phyloP scores from a whole-genome alignment of 2,329 filamentous ascomycete genomes.

The Coleophoma eucalyptorum region DNA sequence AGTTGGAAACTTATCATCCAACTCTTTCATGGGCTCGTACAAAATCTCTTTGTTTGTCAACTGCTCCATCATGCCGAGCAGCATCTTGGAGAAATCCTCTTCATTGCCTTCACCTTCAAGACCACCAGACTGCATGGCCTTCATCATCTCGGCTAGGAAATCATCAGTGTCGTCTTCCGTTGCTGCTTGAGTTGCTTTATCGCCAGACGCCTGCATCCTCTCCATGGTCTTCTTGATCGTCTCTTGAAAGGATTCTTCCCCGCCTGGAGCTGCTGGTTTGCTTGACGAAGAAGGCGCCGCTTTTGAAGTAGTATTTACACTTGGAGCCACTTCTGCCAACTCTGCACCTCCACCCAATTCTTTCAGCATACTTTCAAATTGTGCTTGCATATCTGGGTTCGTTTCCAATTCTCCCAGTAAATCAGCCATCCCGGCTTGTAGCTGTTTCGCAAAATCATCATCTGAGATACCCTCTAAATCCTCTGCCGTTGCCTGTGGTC shows the following conservation, averaged over 20 bases:
- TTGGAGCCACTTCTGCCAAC: slow-evolving; percentile 22
- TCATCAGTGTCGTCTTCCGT: slow-evolving; percentile 69
- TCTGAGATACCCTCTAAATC: slow-evolving; percentile 52
- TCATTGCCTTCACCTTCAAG: slow-evolving; percentile 58
- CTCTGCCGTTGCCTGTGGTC: slow-evolving; percentile 9
- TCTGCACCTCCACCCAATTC: slow-evolving; percentile 57
- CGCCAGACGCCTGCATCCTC: slow-evolving; percentile 86
- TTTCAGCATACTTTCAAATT: slow-evolving; percentile 76
- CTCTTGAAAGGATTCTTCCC: slow-evolving; percentile 77
- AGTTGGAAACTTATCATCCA: slow-evolving; percentile 84
- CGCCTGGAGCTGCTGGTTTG: slow-evolving; percentile 19
- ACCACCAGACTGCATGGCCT: slow-evolving; percentile 71
- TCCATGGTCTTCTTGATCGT: slow-evolving; percentile 94
- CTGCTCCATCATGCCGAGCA: slow-evolving; percentile 98
- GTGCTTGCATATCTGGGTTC: slow-evolving; percentile 68
- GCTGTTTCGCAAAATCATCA: slow-evolving; percentile 76
- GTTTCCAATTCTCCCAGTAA: slow-evolving; percentile 69
- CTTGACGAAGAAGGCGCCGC: slow-evolving; percentile 12
- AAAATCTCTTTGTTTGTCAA: slow-evolving; percentile 97
- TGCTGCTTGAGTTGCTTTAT: slow-evolving; percentile 76
- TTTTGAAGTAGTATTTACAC: slow-evolving; percentile 17
- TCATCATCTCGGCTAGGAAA: slow-evolving; percentile 87
- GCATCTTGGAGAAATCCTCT: slow-evolving; percentile 89
- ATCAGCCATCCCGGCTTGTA: slow-evolving; percentile 88
- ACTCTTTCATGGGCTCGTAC: slow-evolving; percentile 98